Conservation (phyloP, 2,329 filamentous ascomycete species). For the Alternaria incomplexa region DNA sequence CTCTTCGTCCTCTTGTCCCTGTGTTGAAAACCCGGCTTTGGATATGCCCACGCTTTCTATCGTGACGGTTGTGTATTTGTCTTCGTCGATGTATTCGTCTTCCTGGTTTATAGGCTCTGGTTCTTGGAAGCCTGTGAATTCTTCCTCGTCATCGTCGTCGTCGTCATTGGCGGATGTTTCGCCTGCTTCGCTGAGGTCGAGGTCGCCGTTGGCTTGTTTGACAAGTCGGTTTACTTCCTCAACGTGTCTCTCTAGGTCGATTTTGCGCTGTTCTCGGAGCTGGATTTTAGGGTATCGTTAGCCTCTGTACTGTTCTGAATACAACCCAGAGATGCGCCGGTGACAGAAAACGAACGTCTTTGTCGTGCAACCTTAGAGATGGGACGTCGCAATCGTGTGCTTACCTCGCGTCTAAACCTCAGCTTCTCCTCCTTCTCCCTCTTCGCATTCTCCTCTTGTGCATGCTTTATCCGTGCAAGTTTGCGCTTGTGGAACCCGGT, state of each 20-base stretch:
- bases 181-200: conserved; percentile 39
- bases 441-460: conserved; percentile 80
- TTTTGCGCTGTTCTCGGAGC: conserved; percentile 82
- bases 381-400: conserved; percentile 13
- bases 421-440: conserved; percentile 79
- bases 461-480: conserved; percentile 79
- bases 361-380: not conserved
- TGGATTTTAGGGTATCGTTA: conserved; percentile 47
- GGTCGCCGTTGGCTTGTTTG: conserved; percentile 61
- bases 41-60: conserved; percentile 86
- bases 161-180: conserved; percentile 44
- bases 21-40: conserved; percentile 72
- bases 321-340: not conserved
- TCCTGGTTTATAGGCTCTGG: conserved; percentile 72
- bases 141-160: conserved; percentile 67
- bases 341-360: not conserved
- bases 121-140: conserved; percentile 50
- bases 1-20: conserved; percentile 42
- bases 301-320: not conserved
- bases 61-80: conserved; percentile 93
- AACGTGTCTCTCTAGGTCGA: conserved; percentile 82
- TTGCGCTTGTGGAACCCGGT: conserved; percentile 98
- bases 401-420: conserved; percentile 75
- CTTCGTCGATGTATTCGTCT: conserved; percentile 95
- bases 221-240: conserved; percentile 75